Evolutionary conservation across 345 rosid genomes (phyloP), one percentile per base, ranked within the genome.

Genomic region (Streptanthus diversifolius): DNA sequence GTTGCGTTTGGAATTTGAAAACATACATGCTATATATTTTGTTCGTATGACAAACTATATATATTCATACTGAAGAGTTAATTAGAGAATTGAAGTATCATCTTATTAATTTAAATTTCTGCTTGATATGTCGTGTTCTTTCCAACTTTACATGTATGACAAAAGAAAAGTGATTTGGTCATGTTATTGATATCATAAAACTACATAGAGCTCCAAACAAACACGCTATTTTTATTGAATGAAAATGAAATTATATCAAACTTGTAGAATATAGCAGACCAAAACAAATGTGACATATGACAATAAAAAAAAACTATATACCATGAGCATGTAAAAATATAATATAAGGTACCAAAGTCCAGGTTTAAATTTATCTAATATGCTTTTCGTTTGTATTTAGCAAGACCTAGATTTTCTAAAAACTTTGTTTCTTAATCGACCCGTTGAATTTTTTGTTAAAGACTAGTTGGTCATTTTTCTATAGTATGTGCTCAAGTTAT

Each of bases 321-420:
- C 30, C 58, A 60, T 19, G 41, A 40, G 15, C 12, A 32, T 52
- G 32, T 48, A 22, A 24, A 5, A 44, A 10, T 33, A 37, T 25
- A 18, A 7, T 70, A 63, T 43, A 62, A 62, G 40, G 52, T 40
- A 63, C 15, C 3, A 4, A 48, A 54, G 71, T 73, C 71, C 47
- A 35, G 25, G 15, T 35, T 64, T 54, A 27, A 13, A 47, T 15
- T 47, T 47, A 1, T 7, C 19, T 24, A 14, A 5, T 41, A 62
- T 25, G 33, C 7, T 53, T 56, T 32, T 47, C 32, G 30, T 17
- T 60, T 71, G 15, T 35, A 70, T 11, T 22, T 47, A 59, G 47
- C 3, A 47, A 27, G 8, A 24, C 35, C 22, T 15, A 17, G 49
- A 8, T 44, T 17, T 36, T 36, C 19, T 3, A 43, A 44, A 17